A percentile compares a stretch with the other conserved stretches of the same genome.
Conservation (phyloP, 306 rosid genomes). For the Leucaena leucocephala region DNA sequence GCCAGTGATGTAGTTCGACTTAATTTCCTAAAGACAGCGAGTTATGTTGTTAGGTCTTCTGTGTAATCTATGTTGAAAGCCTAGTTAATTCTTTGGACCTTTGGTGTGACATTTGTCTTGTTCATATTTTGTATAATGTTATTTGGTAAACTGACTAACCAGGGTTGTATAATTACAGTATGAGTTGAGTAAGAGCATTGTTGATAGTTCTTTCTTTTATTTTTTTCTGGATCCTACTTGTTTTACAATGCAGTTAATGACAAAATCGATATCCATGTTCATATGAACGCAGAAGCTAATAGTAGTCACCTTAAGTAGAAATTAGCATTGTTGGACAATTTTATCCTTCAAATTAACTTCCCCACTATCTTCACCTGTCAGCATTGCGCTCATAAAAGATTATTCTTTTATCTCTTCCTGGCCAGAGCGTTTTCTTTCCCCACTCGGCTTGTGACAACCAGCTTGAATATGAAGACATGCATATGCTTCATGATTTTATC, state of each 20-base stretch:
- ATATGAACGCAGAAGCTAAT: no score
- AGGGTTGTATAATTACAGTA: slow-evolving; percentile 34
- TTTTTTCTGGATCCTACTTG: background rate
- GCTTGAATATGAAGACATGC: no score
- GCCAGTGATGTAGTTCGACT: background rate
- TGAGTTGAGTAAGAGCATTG: slow-evolving; percentile 33
- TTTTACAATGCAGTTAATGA: no score
- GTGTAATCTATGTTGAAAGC: background rate
- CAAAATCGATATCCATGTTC: no score
- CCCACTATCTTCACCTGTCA: background rate
- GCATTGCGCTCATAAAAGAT: no score
- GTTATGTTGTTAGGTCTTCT: slow-evolving; percentile 11
- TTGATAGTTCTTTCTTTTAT: slow-evolving; percentile 1
- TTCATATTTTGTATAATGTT: slow-evolving; percentile 33
- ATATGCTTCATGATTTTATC: no score
- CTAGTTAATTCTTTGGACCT: background rate
- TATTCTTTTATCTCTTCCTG: no score
- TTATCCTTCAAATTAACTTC: background rate
- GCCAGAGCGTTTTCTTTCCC: no score
- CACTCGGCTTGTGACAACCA: no score
- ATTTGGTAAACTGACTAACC: slow-evolving; percentile 18
- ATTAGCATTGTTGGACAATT: background rate
- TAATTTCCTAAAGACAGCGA: background rate
- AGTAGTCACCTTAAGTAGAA: no score
- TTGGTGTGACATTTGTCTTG: background rate